phyloP scores from a whole-genome alignment of 208 protist species.

The Crithidia expoeki region DNA sequence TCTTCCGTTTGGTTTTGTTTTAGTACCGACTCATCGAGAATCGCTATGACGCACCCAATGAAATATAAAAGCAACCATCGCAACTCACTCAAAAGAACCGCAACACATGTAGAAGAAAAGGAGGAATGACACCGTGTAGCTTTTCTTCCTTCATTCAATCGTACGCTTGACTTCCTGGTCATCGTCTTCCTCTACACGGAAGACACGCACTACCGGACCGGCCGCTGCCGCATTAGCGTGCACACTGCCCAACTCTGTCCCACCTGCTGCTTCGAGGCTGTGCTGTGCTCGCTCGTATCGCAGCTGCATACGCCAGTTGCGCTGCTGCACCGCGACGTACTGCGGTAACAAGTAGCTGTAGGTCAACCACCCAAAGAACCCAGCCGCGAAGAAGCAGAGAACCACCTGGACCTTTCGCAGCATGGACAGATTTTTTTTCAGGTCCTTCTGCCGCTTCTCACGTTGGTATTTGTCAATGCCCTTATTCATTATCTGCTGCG shows the following conservation, averaged over 20 bases:
- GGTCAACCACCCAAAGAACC: slow-evolving; percentile 56
- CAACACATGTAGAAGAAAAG: background rate
- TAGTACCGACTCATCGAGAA: slow-evolving; percentile 8
- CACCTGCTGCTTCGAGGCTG: slow-evolving; percentile 16
- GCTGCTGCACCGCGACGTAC: slow-evolving; percentile 72
- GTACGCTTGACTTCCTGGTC: slow-evolving; percentile 5
- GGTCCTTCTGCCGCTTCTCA: slow-evolving; percentile 62
- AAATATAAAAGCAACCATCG: background rate
- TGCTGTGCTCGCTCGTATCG: slow-evolving; percentile 62
- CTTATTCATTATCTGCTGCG: slow-evolving; percentile 85
- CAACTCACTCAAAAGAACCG: slow-evolving; percentile 1
- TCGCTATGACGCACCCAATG: slow-evolving; percentile 14
- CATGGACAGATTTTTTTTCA: slow-evolving; percentile 57
- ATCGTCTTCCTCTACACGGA: slow-evolving; percentile 15
- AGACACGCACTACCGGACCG: slow-evolving; percentile 30
- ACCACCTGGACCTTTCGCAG: slow-evolving; percentile 58
- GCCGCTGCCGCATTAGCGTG: background rate
- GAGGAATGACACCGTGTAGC: background rate
- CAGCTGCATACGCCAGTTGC: slow-evolving; percentile 59
- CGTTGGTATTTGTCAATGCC: slow-evolving; percentile 67
- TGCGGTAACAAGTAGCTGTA: slow-evolving; percentile 66
- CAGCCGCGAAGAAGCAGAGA: slow-evolving; percentile 33
- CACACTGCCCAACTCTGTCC: background rate
- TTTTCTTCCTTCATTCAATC: slow-evolving; percentile 16
- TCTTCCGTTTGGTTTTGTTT: background rate